Conservation (phyloP, 805 yeast genomes). For the Candida koratica region DNA sequence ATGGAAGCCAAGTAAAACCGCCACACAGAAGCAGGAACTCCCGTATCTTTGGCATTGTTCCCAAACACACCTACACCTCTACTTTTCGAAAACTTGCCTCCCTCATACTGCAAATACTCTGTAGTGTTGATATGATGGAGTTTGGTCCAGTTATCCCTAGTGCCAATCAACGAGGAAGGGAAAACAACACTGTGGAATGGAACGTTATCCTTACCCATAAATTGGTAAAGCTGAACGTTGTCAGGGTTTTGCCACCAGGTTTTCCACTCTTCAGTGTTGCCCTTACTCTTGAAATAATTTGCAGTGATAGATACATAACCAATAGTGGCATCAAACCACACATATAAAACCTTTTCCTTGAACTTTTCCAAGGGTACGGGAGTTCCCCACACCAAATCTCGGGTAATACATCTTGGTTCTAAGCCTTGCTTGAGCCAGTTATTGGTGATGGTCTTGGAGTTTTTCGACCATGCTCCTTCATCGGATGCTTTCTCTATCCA, state of each 20-base stretch:
- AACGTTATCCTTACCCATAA: slow-evolving; percentile 99
- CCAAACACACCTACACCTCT: slow-evolving; percentile 98
- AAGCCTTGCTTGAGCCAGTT: slow-evolving; percentile 95
- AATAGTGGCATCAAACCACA: slow-evolving; percentile 98
- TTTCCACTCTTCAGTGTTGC: slow-evolving; percentile 53
- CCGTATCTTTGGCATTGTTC: slow-evolving; percentile 92
- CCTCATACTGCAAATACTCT: slow-evolving; percentile 95
- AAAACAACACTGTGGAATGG: slow-evolving; percentile 98
- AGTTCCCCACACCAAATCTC: slow-evolving; percentile 98
- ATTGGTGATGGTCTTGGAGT: slow-evolving; percentile 81
- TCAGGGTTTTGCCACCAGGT: slow-evolving; percentile 96
- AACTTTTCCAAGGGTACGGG: slow-evolving; percentile 90
- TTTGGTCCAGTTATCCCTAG: slow-evolving; percentile 84
- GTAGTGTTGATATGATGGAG: slow-evolving; percentile 89
- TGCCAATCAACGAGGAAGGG: slow-evolving; percentile 91
- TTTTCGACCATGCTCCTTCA: slow-evolving; percentile 87
- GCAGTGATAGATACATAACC: slow-evolving; percentile 97
- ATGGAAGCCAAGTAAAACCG: slow-evolving; percentile 90
- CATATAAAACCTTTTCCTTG: slow-evolving; percentile 88
- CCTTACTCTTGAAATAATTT: slow-evolving; percentile 53
- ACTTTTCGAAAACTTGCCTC: slow-evolving; percentile 97
- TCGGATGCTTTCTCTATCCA: slow-evolving; percentile 71
- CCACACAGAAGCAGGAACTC: slow-evolving; percentile 91
- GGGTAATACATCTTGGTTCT: slow-evolving; percentile 90
- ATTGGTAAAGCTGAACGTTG: slow-evolving; percentile 83